Base-by-base conservation (phyloP, 2,329 filamentous ascomycete species). In the Madurella fahalii region DNA sequence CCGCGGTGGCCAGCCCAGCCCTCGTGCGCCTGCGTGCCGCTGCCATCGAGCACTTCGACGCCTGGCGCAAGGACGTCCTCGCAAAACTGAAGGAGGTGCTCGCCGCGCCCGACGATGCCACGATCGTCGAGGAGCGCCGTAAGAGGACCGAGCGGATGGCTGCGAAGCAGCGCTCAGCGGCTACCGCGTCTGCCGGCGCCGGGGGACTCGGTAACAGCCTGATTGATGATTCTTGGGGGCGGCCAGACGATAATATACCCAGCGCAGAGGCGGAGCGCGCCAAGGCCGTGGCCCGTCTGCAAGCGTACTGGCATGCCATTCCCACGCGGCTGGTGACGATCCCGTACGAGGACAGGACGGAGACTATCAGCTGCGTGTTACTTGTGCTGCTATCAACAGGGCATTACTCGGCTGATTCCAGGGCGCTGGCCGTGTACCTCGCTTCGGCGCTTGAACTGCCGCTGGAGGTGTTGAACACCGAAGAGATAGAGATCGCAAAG, bases 61-160 rank as follows among this genome's bases (percentile, higher is more conserved):
- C 84, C n/a, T 96, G 91, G 92, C 78, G 84, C 55, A 79, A 82
- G 25, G 79, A 83, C 32, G 84, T 93, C 1, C 75, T 91, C n/a
- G 72, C 78, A 16, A 81, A 86, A 43, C 76, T 95, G 1, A 84
- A 83, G 46, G 86, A 93, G 61, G 80, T 90, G 3, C 71, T 85
- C 12, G 74, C 80, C 12, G 72, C 75, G 2, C 69, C 76, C 11
- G 78, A 81, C 52, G 74, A 74, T 34, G 68, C 69, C 56, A 75
- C 75, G 64, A 75, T 79, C 47, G 62, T 72, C 42, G 74, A 72
- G 13, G 76, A 78, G 60, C 72, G 79, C 18, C 71, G 71, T 49
- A 73, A 72, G 63, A 75, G 77, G 41, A 69, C 68, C 15, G 74
- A 76, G 39, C 68, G 69, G 50, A 61, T 80, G 57, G 74, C 68